Evolutionary conservation across 2,329 filamentous ascomycete species (phyloP).

Genomic region (Aulographum hederae): DNA sequence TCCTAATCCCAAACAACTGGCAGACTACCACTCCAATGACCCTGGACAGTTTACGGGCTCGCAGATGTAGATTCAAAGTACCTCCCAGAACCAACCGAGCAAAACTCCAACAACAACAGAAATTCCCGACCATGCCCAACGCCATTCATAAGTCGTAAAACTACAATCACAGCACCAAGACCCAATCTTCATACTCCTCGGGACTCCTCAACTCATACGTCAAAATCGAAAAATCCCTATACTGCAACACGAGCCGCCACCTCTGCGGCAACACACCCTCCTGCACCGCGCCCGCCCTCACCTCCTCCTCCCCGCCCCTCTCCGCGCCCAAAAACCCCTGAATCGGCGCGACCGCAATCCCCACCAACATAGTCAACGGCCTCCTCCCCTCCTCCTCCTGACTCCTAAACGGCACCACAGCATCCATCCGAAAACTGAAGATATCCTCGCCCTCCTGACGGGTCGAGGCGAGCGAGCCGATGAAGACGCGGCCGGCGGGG

Average conservation of each 20-base stretch:
- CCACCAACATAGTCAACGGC: conserved; percentile 38
- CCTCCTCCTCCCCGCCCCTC: neutral
- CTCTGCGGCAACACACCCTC: conserved; percentile 20
- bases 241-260: conserved; percentile 56
- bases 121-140: neutral
- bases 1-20: no score
- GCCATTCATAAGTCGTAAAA: neutral
- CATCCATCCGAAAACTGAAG: conserved; percentile 31
- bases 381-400: conserved; percentile 30
- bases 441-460: neutral
- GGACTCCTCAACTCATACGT: conserved; percentile 43
- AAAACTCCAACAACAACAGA: no score
- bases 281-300: conserved; percentile 8
- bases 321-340: conserved; percentile 21
- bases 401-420: conserved; percentile 34
- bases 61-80: no score
- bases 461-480: conserved; percentile 38
- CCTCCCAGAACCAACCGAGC: no score
- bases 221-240: conserved; percentile 48
- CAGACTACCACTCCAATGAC: no score
- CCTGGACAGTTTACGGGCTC: no score
- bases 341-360: conserved; percentile 48
- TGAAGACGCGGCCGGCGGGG: conserved; percentile 44
- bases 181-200: neutral
- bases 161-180: neutral